A percentile compares a stretch with the other conserved stretches of the same genome.
These are phyloP conservation scores for Zoysia matrella DNA, from an alignment of 202 grass and related monocot genomes.

Conservation along the genomic window DNA sequence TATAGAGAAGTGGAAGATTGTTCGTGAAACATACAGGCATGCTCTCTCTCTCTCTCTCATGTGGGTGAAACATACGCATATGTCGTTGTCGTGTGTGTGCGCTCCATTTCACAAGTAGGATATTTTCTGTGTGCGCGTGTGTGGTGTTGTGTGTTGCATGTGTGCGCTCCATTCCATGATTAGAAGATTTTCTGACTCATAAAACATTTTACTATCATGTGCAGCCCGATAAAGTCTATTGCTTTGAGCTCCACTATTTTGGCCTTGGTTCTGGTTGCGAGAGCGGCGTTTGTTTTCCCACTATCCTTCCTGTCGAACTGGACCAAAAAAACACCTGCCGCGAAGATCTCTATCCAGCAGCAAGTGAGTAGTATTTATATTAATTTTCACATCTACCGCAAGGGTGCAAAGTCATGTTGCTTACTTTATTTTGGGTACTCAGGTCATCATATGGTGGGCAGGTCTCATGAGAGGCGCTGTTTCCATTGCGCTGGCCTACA, in stretches of 20 bases:
- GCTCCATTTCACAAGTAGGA: too few species aligned
- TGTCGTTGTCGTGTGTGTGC: not conserved
- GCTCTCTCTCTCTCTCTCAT: not conserved
- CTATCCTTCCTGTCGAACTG: conserved; percentile 76
- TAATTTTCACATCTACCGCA: not conserved
- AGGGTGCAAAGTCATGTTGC: conserved; percentile 6
- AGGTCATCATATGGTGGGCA: conserved; percentile 94
- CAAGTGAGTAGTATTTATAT: conserved; percentile 72
- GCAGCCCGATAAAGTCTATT: conserved; percentile 74
- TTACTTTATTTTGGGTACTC: conserved; percentile 34
- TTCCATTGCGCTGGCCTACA: conserved; percentile 92
- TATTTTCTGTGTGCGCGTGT: not conserved
- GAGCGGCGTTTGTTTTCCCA: conserved; percentile 94
- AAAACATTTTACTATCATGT: conserved; percentile 14
- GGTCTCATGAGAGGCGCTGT: conserved; percentile 97
- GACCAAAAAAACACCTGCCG: conserved; percentile 63
- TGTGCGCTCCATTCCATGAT: not conserved
- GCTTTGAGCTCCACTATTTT: conserved; percentile 70
- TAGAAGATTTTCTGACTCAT: not conserved
- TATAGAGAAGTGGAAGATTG: conserved; percentile 95
- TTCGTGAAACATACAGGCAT: conserved; percentile 60
- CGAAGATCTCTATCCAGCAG: conserved; percentile 74
- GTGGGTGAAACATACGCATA: not conserved
- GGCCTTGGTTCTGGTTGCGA: conserved; percentile 76
- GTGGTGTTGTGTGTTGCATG: too few species aligned